Conservation (phyloP, 192 early-diverging fungal genomes). For the Funneliformis geosporum region DNA sequence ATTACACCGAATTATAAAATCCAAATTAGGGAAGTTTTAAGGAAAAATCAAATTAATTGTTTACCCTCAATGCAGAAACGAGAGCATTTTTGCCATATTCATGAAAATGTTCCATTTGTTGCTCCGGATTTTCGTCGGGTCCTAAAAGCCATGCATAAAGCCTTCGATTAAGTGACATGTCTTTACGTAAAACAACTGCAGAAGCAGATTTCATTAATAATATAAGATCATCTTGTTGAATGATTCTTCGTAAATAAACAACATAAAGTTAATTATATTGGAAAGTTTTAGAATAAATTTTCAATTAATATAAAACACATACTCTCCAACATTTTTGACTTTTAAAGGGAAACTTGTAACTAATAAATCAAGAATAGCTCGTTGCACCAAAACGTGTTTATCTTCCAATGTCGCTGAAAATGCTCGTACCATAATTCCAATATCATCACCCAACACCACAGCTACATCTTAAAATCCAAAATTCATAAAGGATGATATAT, state of each 20-base stretch:
- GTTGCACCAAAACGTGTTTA: constrained; percentile 76
- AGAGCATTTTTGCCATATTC: constrained; percentile 53
- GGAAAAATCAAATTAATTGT: neutral
- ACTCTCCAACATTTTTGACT: constrained; percentile 45
- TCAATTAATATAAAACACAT: neutral
- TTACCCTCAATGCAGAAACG: constrained; percentile 56
- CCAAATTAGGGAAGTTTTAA: neutral
- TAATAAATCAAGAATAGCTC: constrained; percentile 81
- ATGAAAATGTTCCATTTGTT: constrained; percentile 56
- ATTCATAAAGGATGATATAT: neutral
- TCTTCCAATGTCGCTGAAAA: constrained; percentile 74
- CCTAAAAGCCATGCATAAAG: constrained; percentile 92
- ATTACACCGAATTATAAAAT: neutral
- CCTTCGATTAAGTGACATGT: constrained; percentile 92
- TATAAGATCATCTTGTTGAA: constrained; percentile 65
- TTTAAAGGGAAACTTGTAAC: constrained; percentile 70
- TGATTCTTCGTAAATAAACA: constrained; percentile 45
- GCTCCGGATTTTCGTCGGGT: constrained; percentile 36
- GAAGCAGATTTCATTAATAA: constrained; percentile 73
- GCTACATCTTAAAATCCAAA: constrained; percentile 54
- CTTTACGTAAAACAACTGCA: constrained; percentile 80
- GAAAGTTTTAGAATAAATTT: neutral
- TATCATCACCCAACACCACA: constrained; percentile 70
- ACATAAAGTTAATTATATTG: neutral
- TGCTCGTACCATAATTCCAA: constrained; percentile 71